Evolutionary conservation across 2,329 filamentous ascomycete genomes (phyloP), one percentile per base, ranked within the genome.

Genomic region (Curvularia verruculosa): DNA sequence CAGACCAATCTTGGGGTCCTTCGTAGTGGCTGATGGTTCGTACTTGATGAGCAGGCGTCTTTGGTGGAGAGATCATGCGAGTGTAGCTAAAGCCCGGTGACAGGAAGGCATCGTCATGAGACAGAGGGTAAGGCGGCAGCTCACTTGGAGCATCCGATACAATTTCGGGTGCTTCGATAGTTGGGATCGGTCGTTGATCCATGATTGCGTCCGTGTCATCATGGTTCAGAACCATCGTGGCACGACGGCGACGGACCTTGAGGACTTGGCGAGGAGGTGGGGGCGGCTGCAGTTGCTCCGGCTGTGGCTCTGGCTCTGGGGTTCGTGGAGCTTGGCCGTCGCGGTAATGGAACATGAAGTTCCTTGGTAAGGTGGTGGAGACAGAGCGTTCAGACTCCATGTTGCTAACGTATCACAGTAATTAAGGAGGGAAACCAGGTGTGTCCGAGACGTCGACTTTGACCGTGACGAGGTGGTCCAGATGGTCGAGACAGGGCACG

Each of bases 291-390:
- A 73, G 57, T 24, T 75, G 68, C 37, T 75, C 70, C 24, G 66
- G 61, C 43, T 68, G 67, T 41, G 74, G 71, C 49, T 82, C 76
- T 41, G 70, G 80, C 72, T 76, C 81, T 62, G 78, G 79, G 5
- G 79, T 81, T 51, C 72, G 79, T 43, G 82, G 82, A 53, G 75
- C 67, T 31, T 77, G 69, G 52, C 71, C 75, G 66, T 82, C 79
- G 49, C 73, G 74, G 70, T 79, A 81, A 69, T 81, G 78, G 65
- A 82, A 82, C 65, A 77, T 79, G 74, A 81, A 80, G 72, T 78
- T 81, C 52, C 79, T 74, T 24, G 82, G 82, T 36, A 84, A 76
- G 24, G 80, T 81, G 60, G 81, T 81, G 49, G 80, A 82, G 53
- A 81, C 73, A 46, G 80, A 79, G 55, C 79, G 79, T 63, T 74